Conservation (phyloP, 768 basidiomycete species). For the Auriscalpium orientale region DNA sequence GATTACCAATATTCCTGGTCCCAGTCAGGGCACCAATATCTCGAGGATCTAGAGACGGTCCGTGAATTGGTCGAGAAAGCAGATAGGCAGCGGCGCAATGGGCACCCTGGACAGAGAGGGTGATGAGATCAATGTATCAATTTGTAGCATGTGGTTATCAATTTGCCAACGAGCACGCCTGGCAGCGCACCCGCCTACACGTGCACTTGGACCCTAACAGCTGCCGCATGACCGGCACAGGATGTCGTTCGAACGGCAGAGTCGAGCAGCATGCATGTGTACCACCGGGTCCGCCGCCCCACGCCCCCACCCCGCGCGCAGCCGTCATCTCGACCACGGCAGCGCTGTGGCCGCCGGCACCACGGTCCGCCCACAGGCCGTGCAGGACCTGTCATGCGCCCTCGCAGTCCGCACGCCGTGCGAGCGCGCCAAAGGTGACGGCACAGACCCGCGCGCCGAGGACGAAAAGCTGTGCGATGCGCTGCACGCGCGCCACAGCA, state of each 20-base stretch:
- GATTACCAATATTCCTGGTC: too few species aligned
- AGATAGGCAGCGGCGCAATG: too few species aligned
- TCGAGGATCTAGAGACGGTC: too few species aligned
- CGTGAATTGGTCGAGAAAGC: too few species aligned
- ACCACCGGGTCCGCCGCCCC: constrained; percentile 33
- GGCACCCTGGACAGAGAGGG: too few species aligned
- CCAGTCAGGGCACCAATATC: too few species aligned
- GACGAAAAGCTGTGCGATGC: constrained; percentile 34
- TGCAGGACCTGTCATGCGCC: constrained; percentile 30
- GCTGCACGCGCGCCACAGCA: constrained; percentile 26
- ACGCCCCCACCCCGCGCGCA: constrained; percentile 31
- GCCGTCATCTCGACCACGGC: constrained; percentile 42
- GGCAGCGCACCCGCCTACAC: too few species aligned
- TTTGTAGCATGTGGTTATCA: too few species aligned
- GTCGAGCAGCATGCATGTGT: constrained; percentile 22
- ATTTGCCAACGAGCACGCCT: too few species aligned
- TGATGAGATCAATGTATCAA: too few species aligned
- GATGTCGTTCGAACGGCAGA: constrained; percentile 22
- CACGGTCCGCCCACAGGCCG: constrained; percentile 34
- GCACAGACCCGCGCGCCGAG: constrained; percentile 38
- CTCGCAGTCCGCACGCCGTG: constrained; percentile 6
- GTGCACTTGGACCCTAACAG: too few species aligned
- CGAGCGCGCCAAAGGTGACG: constrained; percentile 29
- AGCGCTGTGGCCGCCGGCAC: constrained; percentile 32
- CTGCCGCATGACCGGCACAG: too few species aligned